Percentiles rank a stretch among this genome's conserved stretches.
phyloP scores from a whole-genome alignment of 108 stramenopile species.

The Stephanodiscus minutulus region DNA sequence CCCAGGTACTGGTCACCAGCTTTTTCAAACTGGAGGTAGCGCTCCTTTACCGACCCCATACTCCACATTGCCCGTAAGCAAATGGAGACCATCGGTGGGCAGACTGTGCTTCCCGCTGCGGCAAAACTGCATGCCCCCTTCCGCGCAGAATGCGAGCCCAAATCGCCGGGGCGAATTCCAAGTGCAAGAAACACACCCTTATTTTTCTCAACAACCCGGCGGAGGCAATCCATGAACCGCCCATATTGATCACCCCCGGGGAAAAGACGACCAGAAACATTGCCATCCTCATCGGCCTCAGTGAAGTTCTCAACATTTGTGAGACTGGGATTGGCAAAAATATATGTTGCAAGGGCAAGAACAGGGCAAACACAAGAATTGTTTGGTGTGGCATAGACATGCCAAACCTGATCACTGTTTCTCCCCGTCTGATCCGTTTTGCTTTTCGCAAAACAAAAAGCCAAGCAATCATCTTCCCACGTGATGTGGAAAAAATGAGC shows the following conservation, averaged over 20 bases:
- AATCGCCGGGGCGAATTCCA: constrained; percentile 12
- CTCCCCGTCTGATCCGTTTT: constrained; percentile 22
- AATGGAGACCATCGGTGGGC: constrained; percentile 23
- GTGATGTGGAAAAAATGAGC: constrained; percentile 12
- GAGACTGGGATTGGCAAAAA: constrained; percentile 12
- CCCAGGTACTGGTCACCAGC: constrained; percentile 29
- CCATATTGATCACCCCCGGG: constrained; percentile 11
- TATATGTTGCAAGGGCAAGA: constrained; percentile 17
- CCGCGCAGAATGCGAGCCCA: constrained; percentile 26
- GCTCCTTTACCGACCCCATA: constrained; percentile 25
- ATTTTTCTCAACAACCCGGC: constrained; percentile 1
- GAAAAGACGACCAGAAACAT: constrained; percentile 7
- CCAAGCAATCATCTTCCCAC: constrained; percentile 17
- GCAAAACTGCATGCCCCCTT: constrained; percentile 21
- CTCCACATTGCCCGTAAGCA: constrained; percentile 18
- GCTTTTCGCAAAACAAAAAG: constrained; percentile 22
- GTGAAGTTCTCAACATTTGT: neutral
- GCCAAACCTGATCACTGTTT: constrained; percentile 7
- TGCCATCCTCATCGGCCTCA: constrained; percentile 2
- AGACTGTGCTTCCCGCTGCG: constrained; percentile 17
- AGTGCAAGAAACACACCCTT: neutral
- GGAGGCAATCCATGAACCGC: constrained; percentile 19
- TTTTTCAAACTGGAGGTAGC: constrained; percentile 23
- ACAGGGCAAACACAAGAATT: constrained; percentile 19
- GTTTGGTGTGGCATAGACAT: constrained; percentile 32